Evolutionary conservation across 2,329 filamentous ascomycete species (phyloP).

Genomic region (Colletotrichum sp.): DNA sequence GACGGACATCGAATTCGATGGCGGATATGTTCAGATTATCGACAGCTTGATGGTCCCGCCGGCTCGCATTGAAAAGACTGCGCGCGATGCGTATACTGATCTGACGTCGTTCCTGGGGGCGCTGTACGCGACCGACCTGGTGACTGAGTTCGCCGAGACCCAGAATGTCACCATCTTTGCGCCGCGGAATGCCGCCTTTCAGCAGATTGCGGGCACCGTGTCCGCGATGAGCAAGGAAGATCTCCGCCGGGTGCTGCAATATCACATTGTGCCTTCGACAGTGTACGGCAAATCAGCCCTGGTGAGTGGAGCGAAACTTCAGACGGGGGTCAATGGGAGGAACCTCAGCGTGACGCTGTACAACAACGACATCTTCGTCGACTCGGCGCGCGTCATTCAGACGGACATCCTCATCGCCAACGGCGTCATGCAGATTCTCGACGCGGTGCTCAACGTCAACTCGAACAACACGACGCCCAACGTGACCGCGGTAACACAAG

Average conservation of each 20-base stretch:
- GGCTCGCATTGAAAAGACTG: constrained; percentile 12
- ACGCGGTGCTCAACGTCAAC: constrained; percentile 51
- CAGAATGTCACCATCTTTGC: constrained; percentile 19
- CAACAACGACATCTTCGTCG: constrained; percentile 52
- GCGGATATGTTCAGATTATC: constrained; percentile 56
- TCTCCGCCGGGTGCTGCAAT: constrained; percentile 15
- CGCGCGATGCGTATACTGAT: constrained; percentile 18
- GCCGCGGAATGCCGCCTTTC: constrained; percentile 17
- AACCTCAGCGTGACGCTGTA: constrained; percentile 9
- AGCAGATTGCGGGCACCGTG: constrained; percentile 6
- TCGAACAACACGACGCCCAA: constrained; percentile 30
- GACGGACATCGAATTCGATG: constrained; percentile 50
- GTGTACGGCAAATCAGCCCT: constrained; percentile 9
- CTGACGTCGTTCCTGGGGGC: constrained; percentile 20
- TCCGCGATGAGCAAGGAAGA: neutral
- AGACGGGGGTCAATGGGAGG: neutral
- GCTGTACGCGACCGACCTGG: constrained; percentile 18
- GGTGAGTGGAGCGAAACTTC: neutral
- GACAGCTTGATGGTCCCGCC: constrained; percentile 57
- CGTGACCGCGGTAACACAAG: constrained; percentile 36
- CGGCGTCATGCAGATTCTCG: constrained; percentile 63
- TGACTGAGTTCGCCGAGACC: constrained; percentile 16
- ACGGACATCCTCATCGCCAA: constrained; percentile 62
- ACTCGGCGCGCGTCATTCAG: constrained; percentile 55
- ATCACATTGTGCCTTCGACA: constrained; percentile 13